These are phyloP conservation scores for Microdochium paspali DNA, from an alignment of 2,329 filamentous ascomycete species.

Conservation along the genomic window DNA sequence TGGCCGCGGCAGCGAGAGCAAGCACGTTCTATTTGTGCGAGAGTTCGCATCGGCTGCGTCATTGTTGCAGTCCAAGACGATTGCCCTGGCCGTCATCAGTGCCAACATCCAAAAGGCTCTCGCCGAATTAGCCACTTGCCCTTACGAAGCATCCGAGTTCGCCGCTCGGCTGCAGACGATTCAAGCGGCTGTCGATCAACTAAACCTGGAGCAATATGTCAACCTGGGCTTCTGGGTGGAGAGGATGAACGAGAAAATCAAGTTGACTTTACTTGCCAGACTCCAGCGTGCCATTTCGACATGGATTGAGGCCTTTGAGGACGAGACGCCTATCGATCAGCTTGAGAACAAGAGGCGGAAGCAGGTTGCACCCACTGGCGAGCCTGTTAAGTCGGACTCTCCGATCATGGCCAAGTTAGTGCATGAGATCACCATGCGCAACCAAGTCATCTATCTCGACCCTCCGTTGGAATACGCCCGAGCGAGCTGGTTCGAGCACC, in stretches of 20 bases:
- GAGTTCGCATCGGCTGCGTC: constrained; percentile 86
- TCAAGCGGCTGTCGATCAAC: constrained; percentile 87
- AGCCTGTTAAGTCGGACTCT: constrained; percentile 36
- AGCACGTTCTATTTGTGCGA: constrained; percentile 92
- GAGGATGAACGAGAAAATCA: constrained; percentile 77
- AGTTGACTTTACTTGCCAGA: constrained; percentile 68
- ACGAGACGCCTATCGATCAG: constrained; percentile 33
- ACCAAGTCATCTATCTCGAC: constrained; percentile 94
- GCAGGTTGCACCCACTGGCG: constrained; percentile 30
- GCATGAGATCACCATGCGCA: constrained; percentile 94
- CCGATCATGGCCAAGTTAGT: constrained; percentile 66
- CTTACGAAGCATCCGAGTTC: constrained; percentile 74
- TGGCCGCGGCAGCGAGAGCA: constrained; percentile 60
- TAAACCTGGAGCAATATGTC: constrained; percentile 92
- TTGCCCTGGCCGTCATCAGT: constrained; percentile 69
- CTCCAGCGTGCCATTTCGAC: constrained; percentile 74
- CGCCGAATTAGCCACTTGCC: constrained; percentile 72
- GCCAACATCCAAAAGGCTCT: constrained; percentile 74
- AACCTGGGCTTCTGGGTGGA: constrained; percentile 88
- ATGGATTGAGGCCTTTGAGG: constrained; percentile 82
- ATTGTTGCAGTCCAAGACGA: constrained; percentile 78
- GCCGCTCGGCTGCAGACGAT: constrained; percentile 73
- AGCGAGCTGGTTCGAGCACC: constrained; percentile 85
- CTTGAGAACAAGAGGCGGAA: constrained; percentile 44
- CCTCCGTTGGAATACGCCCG: constrained; percentile 86